Evolutionary conservation across 2,329 filamentous ascomycete species (phyloP), one percentile per base, ranked within the genome.

Genomic region (Furcasterigmium sp.): DNA sequence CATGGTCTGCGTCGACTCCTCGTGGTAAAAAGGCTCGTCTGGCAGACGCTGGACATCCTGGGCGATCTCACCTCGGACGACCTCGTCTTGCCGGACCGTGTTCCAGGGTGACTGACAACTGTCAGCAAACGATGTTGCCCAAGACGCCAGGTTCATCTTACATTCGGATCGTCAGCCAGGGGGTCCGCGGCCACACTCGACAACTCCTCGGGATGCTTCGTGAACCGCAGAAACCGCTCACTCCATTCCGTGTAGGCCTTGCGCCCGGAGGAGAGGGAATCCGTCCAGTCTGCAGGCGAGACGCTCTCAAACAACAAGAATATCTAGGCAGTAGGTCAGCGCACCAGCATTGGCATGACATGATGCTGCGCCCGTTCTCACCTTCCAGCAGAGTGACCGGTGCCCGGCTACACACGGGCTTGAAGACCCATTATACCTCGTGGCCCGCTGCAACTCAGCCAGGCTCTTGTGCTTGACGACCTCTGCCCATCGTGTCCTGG

Each of bases 21-120:
- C 79, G 45, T 91, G 89, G 56, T 97, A 98, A 60, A 91, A 94
- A 37, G 81, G 78, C 56, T 93, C 91, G 54, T 96, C 93, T 6
- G 91, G 93, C 63, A 97, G 87, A 51, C 93, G 78, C 53, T 93
- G 86, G 15, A 98, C 91, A 68, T 98, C 93, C 66, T 97, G 93
- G 44, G 85, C 79, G 44, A 98, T 97, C 63, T 98, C 93, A 40
- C 83, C 81, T 49, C 91, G 81, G 26, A 94, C 77, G 37, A 80
- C 70, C 68, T 96, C 89, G 63, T 98, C 91, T 54, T 84, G 78
- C 37, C 89, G 84, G 26, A 93, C 72, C n/a, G 83, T 83, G 60
- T 87, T 84, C 91, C 91, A 97, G 18, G 91, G 91, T 44, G 90
- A 95, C 85, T 95, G 72, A 54, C 51, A 60, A 63, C n/a, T 8